phyloP scores from a whole-genome alignment of 2,329 filamentous ascomycete species.

The Colletotrichum melonis region DNA sequence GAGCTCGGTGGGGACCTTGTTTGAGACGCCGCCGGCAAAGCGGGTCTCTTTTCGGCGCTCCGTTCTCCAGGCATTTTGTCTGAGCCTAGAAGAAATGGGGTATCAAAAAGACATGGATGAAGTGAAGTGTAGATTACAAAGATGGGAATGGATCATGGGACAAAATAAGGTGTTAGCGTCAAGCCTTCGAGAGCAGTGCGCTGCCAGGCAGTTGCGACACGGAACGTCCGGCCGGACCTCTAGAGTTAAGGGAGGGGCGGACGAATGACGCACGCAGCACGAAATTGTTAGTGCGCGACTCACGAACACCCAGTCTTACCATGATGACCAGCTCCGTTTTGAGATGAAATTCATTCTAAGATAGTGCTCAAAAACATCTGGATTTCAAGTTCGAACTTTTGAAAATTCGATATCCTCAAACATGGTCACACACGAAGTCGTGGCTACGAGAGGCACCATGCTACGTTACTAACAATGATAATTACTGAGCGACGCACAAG shows the following conservation, averaged over 20 bases:
- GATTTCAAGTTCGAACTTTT: neutral
- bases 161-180: constrained; percentile 1
- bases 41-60: constrained; percentile 24
- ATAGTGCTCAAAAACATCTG: neutral
- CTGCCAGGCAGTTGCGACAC: constrained; percentile 20
- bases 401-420: neutral
- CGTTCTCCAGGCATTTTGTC: constrained; percentile 19
- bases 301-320: neutral
- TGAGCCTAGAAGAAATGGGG: neutral
- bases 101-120: constrained; percentile 15
- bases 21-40: constrained; percentile 15
- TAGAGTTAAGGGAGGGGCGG: constrained; percentile 2
- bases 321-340: neutral
- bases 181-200: neutral
- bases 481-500: neutral
- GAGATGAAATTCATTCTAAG: neutral
- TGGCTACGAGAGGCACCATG: neutral
- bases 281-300: constrained; percentile 25
- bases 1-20: constrained; percentile 18
- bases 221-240: constrained; percentile 22
- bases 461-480: neutral
- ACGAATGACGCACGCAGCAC: constrained; percentile 23
- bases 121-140: constrained; percentile 12
- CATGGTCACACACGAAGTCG: neutral
- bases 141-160: neutral